Evolutionary conservation across 306 rosid genomes (phyloP), one percentile per base, ranked within the genome.

Genomic region (Senna tora): DNA sequence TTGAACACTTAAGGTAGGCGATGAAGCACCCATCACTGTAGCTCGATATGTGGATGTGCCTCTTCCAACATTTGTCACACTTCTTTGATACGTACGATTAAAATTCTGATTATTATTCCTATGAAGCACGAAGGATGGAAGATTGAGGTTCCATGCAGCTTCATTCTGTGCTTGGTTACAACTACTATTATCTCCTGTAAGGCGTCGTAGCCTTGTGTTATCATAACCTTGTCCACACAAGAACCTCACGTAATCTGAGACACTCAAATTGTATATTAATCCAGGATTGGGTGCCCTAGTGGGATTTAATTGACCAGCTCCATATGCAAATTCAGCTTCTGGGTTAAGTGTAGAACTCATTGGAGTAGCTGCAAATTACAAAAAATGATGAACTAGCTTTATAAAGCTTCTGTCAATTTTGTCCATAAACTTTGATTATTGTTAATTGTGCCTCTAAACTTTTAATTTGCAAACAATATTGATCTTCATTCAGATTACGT

Each of bases 301-400:
- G 9, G 77, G 86, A 41, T 83, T 61, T 33, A 83, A 43, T 8
- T 34, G 49, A 54, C 84, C 84, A 11, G 81, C 65, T 25, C 86
- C 86, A 0, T 75, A 79, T 12, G 83, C 76, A 22, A 75, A 71
- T 67, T 83, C 79, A 3, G 72, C 84, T 0, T 46, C 62, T 0
- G 66, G 71, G 25, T 75, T 59, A 20, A 59, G 43, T 39, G 43
- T 39, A 8, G 43, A 39, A 39, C 10, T 30, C 79, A 82, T 17
- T 1, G 81, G 71, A 7, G 4, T 13, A n/a, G 83, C 86, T 82
- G 63, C 21, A 62, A 69, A 4, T 39, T 39, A n/a, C n/a, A n/a
- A n/a, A n/a, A n/a, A n/a, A n/a, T n/a, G n/a, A n/a, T n/a, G n/a
- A n/a, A n/a, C n/a, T n/a, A n/a, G n/a, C n/a, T n/a, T n/a, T n/a